A percentile compares a stretch with the other conserved stretches of the same genome.
Evolutionary conservation across 768 basidiomycete genomes (phyloP).

Genomic region (Lactarius quietus): DNA sequence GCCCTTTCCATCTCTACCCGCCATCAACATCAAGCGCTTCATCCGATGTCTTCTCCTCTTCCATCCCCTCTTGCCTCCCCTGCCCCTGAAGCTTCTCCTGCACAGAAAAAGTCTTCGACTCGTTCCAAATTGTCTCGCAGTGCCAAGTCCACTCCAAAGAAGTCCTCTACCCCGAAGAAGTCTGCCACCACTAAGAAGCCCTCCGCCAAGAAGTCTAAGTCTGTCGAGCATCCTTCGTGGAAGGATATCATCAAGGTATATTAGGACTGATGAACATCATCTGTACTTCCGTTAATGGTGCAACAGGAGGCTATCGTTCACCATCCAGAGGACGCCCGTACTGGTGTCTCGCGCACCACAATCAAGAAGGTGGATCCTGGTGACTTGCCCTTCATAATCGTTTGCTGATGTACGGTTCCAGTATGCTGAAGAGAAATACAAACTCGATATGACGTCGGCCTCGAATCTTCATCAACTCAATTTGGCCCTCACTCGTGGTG

Average conservation of each 20-base stretch:
- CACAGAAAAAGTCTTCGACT: conserved; percentile 14
- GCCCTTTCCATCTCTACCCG: conserved; percentile 16
- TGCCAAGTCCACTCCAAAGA: conserved; percentile 24
- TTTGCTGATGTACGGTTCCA: conserved; percentile 26
- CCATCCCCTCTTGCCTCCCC: conserved; percentile 24
- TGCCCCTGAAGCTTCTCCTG: conserved; percentile 1
- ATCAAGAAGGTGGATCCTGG: conserved; percentile 54
- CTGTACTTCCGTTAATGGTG: neutral
- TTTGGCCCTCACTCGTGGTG: conserved; percentile 52
- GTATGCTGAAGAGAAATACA: conserved; percentile 56
- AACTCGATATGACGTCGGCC: conserved; percentile 43
- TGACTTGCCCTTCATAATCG: neutral
- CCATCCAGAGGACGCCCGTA: conserved; percentile 60
- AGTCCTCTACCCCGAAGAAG: conserved; percentile 20
- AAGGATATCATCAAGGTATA: conserved; percentile 39
- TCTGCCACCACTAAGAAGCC: conserved; percentile 24
- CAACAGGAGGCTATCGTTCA: conserved; percentile 67
- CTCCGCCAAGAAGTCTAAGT: conserved; percentile 19
- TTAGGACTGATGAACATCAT: neutral
- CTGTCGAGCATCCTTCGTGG: conserved; percentile 35
- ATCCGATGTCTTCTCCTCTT: conserved; percentile 22
- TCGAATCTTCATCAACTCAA: conserved; percentile 46
- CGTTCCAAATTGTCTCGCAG: conserved; percentile 20
- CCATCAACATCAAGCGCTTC: neutral
- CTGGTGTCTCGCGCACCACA: conserved; percentile 68